Base-by-base conservation (phyloP, 148 eudicot species). In the Nyssa sinensis region DNA sequence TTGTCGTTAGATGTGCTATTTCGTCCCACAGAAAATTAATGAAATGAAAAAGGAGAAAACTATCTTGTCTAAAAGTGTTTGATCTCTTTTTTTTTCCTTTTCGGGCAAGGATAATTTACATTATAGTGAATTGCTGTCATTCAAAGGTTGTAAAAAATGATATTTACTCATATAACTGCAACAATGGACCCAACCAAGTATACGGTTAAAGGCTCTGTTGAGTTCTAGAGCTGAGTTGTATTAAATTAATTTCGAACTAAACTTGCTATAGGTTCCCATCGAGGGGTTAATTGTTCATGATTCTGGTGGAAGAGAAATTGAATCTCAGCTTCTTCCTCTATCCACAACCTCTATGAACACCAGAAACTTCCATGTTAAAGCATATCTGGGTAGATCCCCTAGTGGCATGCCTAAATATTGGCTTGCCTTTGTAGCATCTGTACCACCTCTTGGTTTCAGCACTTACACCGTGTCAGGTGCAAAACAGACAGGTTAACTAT, bases 381-480 rank as follows among this genome's bases (percentile, higher is more conserved):
- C 95, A 51, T 86, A 90, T 75, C 69, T 90, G 83, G 95, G 88
- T 58, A 41, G 72, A 79, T 64, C 83, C 59, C 70, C 65, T 7
- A 79, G 74, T 78, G 87, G 80, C 41, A 66, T 74, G 29, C 76
- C 84, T 7, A 88, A 85, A 69, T 90, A 81, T 70, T 88, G 89
- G 90, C 92, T 90, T 67, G 89, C 81, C 66, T 90, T 90, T 74
- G 64, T 80, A 63, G 95, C 86, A 65, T 86, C 88, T 77, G 86
- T 87, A 70, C 95, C 92, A 62, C 90, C 95, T 64, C 85, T 90
- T 80, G 95, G 95, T 77, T 90, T 88, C 82, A 88, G 86, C 83
- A 90, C 92, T 76, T 90, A 86, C 57, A 58, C 75, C 35, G 67
- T 90, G 62, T 79, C 92, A 64, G 81, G 70, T 13, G 86, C 76